Percentiles rank a stretch among this genome's conserved stretches.
Conservation (phyloP, 306 rosid genomes). For the Fragaria ananassa region DNA sequence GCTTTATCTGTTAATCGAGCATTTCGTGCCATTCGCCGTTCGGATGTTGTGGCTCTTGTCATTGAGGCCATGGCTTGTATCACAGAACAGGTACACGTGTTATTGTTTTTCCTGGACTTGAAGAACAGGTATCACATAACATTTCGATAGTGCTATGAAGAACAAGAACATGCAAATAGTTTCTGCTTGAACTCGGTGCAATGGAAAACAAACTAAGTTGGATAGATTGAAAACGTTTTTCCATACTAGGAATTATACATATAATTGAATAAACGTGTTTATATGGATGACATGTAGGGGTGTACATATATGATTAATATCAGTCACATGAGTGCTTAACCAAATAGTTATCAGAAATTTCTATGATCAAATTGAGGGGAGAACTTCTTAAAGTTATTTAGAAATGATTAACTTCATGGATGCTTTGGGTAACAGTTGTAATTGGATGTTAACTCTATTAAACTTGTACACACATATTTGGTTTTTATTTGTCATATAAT, state of each 20-base stretch:
- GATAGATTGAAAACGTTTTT: not conserved
- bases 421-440: not conserved
- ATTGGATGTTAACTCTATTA: too few species aligned
- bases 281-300: not conserved
- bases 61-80: conserved; percentile 96
- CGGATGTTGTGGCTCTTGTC: conserved; percentile 92
- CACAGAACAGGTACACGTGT: conserved; percentile 72
- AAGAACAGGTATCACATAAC: not conserved
- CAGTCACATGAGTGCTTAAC: not conserved
- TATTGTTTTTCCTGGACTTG: conserved; percentile 1
- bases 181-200: not conserved
- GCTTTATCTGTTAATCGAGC: conserved; percentile 91
- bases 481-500: not conserved
- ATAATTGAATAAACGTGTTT: not conserved
- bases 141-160: not conserved
- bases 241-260: not conserved
- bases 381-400: not conserved
- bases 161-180: not conserved
- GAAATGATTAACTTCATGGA: not conserved
- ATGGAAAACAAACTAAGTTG: not conserved
- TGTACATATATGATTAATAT: not conserved
- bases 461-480: not conserved
- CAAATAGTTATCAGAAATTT: not conserved
- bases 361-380: not conserved
- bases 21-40: conserved; percentile 89